A percentile compares a stretch with the other conserved stretches of the same genome.
Conservation (phyloP, 805 yeast genomes). For the Saccharomycopsis sp. region DNA sequence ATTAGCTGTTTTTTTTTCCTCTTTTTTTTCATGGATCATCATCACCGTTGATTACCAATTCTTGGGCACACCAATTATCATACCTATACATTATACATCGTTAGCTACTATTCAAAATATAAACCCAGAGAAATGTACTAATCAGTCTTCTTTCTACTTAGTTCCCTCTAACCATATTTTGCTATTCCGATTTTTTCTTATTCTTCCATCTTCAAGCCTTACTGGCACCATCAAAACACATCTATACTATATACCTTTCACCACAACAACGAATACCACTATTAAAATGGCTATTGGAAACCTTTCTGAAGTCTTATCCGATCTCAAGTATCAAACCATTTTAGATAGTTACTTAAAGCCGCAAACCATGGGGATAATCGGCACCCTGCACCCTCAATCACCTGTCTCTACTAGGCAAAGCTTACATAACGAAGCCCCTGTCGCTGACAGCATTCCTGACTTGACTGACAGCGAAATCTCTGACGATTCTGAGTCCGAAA, state of each 20-base stretch:
- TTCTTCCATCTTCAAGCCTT: not conserved
- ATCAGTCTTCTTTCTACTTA: not conserved
- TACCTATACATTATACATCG: not conserved
- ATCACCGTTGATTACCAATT: not conserved
- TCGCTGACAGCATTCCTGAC: constrained; percentile 2
- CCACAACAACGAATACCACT: not conserved
- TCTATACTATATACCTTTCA: not conserved
- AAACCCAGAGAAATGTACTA: not conserved
- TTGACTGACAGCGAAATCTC: constrained; percentile 8
- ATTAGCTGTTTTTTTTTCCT: not conserved
- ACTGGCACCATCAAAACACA: not conserved
- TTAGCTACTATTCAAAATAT: not conserved
- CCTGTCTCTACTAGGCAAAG: not conserved
- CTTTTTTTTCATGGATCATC: not conserved
- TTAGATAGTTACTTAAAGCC: constrained; percentile 1
- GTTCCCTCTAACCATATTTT: not conserved
- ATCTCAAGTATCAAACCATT: constrained; percentile 10
- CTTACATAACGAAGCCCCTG: not conserved
- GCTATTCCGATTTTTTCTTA: not conserved
- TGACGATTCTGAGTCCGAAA: not conserved
- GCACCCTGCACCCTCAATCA: not conserved
- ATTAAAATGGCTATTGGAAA: constrained; percentile 17
- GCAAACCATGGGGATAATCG: not conserved
- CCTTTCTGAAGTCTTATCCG: constrained; percentile 10
- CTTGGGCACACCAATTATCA: not conserved